A percentile compares a stretch with the other conserved stretches of the same genome.
Conservation (phyloP, 2,329 filamentous ascomycete species). For the Botrytis squamosa region DNA sequence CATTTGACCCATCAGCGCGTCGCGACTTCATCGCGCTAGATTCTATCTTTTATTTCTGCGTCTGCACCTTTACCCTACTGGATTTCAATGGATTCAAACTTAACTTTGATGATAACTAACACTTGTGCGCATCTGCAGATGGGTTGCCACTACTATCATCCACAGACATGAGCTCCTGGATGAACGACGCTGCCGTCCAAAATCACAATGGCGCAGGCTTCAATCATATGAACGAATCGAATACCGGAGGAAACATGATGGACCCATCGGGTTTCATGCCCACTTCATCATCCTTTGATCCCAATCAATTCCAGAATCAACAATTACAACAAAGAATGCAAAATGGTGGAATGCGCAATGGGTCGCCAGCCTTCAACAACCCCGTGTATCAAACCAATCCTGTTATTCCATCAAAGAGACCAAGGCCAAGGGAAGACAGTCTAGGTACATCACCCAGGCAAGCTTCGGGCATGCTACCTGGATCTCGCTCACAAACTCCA, state of each 20-base stretch:
- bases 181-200: conserved; percentile 65
- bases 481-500: conserved; percentile 89
- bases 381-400: conserved; percentile 80
- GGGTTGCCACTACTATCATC: conserved; percentile 42
- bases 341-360: conserved; percentile 81
- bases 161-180: conserved; percentile 69
- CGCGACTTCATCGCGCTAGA: conserved; percentile 21
- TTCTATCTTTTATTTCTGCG: conserved; percentile 15
- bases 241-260: conserved; percentile 58
- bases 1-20: conserved; percentile 20
- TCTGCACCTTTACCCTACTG: conserved; percentile 14
- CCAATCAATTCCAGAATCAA: conserved; percentile 50
- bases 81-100: conserved; percentile 18
- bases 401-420: conserved; percentile 86
- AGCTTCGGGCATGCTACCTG: conserved; percentile 69
- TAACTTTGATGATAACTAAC: conserved; percentile 35
- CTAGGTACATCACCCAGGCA: conserved; percentile 78
- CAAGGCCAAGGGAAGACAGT: conserved; percentile 78
- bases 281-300: conserved; percentile 59
- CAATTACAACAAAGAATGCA: conserved; percentile 62
- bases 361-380: conserved; percentile 75
- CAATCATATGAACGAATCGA: conserved; percentile 59
- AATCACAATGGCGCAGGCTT: conserved; percentile 71
- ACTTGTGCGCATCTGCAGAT: conserved; percentile 36
- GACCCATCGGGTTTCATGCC: conserved; percentile 64